Evolutionary conservation across 768 basidiomycete genomes (phyloP).

Genomic region (Zangia roseola): DNA sequence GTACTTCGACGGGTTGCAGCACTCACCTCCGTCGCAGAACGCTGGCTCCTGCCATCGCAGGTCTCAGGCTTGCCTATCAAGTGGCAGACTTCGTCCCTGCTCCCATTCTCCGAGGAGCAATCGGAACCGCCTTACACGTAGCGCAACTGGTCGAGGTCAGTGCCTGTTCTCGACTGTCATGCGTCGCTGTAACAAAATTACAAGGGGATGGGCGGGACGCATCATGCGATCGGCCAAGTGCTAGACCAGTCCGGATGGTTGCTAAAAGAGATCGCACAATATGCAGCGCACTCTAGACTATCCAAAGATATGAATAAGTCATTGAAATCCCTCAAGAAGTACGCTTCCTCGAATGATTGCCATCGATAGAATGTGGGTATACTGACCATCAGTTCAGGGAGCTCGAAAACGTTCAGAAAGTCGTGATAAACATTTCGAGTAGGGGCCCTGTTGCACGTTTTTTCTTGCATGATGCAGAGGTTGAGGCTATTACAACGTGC

Average conservation of each 20-base stretch:
- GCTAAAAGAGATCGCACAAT: conserved; percentile 9
- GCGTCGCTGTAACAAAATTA: not conserved
- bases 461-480: conserved; percentile 8
- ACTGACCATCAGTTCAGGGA: conserved; percentile 2
- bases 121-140: conserved; percentile 5
- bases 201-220: conserved; percentile 11
- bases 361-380: not conserved
- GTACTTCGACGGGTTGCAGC: conserved; percentile 4
- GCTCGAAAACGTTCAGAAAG: conserved; percentile 2
- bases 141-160: conserved; percentile 12
- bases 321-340: conserved; percentile 6
- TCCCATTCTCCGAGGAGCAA: conserved; percentile 7
- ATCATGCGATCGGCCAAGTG: conserved; percentile 14
- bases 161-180: not conserved
- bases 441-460: conserved; percentile 5
- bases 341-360: not conserved
- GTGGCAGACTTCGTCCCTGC: conserved; percentile 3
- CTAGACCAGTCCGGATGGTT: conserved; percentile 14
- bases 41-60: not conserved
- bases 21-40: not conserved
- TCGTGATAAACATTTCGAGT: conserved; percentile 7
- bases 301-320: conserved; percentile 4
- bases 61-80: conserved; percentile 8
- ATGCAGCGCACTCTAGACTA: not conserved
- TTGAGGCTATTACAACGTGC: conserved; percentile 7